phyloP scores from a whole-genome alignment of 1,139 yeast species.

The Sugiyamaella sp. region DNA sequence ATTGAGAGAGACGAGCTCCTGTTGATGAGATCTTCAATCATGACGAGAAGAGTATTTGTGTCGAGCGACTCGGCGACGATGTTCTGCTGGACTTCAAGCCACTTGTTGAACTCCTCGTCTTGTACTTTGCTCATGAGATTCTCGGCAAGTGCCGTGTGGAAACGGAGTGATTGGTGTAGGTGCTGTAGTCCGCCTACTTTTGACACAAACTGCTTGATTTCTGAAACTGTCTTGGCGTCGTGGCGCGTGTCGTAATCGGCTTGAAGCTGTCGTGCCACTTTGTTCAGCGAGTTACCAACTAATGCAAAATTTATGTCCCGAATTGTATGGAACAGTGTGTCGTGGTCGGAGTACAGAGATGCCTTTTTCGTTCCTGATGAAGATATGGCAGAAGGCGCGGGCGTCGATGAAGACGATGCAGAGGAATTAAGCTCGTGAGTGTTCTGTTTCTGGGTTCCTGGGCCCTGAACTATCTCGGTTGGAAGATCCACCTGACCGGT shows the following conservation, averaged over 20 bases:
- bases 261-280: conserved; percentile 71
- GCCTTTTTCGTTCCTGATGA: conserved; percentile 37
- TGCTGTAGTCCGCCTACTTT: conserved; percentile 68
- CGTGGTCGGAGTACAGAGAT: conserved; percentile 43
- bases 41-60: conserved; percentile 50
- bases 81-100: conserved; percentile 74
- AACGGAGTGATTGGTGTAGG: conserved; percentile 67
- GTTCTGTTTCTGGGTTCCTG: conserved; percentile 1
- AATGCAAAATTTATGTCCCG: conserved; percentile 76
- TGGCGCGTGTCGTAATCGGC: conserved; percentile 66
- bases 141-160: conserved; percentile 80
- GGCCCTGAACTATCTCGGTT: conserved; percentile 33
- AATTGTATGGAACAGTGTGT: conserved; percentile 52
- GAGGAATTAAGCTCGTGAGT: neutral
- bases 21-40: conserved; percentile 54
- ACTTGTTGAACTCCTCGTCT: conserved; percentile 53
- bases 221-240: conserved; percentile 59
- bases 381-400: neutral
- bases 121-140: conserved; percentile 59
- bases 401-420: conserved; percentile 3
- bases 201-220: conserved; percentile 72
- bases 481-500: conserved; percentile 52
- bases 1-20: conserved; percentile 46
- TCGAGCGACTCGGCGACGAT: conserved; percentile 60
- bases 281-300: conserved; percentile 73